phyloP scores from a whole-genome alignment of 139 green algal species.

The Nannochloris sp. region DNA sequence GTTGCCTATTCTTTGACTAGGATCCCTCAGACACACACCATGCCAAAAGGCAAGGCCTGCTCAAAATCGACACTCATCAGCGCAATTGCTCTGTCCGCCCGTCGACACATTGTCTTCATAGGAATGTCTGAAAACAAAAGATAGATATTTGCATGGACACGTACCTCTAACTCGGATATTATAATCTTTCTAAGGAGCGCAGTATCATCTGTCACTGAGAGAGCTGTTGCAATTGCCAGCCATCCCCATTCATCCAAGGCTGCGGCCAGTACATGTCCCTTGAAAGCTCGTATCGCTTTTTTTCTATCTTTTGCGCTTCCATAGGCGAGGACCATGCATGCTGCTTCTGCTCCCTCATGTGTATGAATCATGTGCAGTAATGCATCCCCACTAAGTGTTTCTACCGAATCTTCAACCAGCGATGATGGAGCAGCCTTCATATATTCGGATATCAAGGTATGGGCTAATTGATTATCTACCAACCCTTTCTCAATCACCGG shows the following conservation, averaged over 20 bases:
- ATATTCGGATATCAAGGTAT: slow-evolving; percentile 79
- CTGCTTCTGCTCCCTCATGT: slow-evolving; percentile 58
- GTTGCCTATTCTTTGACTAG: not conserved
- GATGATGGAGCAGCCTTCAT: slow-evolving; percentile 46
- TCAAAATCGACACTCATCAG: slow-evolving; percentile 61
- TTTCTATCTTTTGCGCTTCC: slow-evolving; percentile 70
- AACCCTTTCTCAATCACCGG: slow-evolving; percentile 84
- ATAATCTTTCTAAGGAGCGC: slow-evolving; percentile 61
- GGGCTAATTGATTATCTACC: slow-evolving; percentile 63
- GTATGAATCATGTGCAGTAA: slow-evolving; percentile 87
- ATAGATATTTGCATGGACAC: not conserved
- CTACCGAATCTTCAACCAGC: slow-evolving; percentile 59
- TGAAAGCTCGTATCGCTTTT: slow-evolving; percentile 34
- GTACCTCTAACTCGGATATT: slow-evolving; percentile 53
- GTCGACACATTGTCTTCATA: slow-evolving; percentile 63
- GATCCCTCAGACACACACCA: slow-evolving; percentile 35
- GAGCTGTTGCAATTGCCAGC: slow-evolving; percentile 50
- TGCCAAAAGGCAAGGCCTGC: slow-evolving; percentile 17
- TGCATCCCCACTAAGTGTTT: slow-evolving; percentile 53
- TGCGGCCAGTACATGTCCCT: slow-evolving; percentile 55
- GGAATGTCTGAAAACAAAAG: slow-evolving; percentile 6
- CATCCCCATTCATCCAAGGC: slow-evolving; percentile 73
- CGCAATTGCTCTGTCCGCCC: slow-evolving; percentile 56
- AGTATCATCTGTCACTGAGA: slow-evolving; percentile 78
- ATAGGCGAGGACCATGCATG: slow-evolving; percentile 61